Percentiles rank a stretch among this genome's conserved stretches.
These are phyloP conservation scores for Ogataea pilisensis DNA, from an alignment of 805 yeast genomes.

Conservation along the genomic window DNA sequence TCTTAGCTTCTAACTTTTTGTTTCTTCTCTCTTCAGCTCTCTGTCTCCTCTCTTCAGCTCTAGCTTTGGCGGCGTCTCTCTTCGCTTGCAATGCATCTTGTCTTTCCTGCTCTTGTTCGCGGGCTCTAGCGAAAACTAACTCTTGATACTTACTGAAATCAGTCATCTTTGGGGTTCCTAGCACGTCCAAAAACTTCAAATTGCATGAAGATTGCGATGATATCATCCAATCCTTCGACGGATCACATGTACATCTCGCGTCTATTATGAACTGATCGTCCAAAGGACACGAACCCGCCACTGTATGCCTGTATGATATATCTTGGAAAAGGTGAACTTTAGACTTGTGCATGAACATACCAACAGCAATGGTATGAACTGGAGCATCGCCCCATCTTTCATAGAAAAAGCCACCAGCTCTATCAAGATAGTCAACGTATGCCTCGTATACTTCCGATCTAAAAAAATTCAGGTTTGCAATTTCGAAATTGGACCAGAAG, in stretches of 20 bases:
- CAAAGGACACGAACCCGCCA: constrained; percentile 76
- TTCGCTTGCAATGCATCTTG: constrained; percentile 9
- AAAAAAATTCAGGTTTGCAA: constrained; percentile 66
- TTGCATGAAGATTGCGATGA: constrained; percentile 26
- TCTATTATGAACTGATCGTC: constrained; percentile 49
- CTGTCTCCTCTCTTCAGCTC: constrained; percentile 20
- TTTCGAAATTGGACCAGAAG: constrained; percentile 78
- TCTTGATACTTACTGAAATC: constrained; percentile 23
- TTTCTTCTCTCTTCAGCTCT: constrained; percentile 22
- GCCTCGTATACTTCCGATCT: constrained; percentile 51
- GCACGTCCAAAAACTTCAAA: constrained; percentile 20
- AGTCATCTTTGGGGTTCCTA: constrained; percentile 16
- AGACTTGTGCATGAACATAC: constrained; percentile 48
- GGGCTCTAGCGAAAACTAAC: constrained; percentile 9
- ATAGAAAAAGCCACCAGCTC: constrained; percentile 73
- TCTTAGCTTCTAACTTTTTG: constrained; percentile 14
- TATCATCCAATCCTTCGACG: constrained; percentile 67
- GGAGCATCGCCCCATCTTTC: constrained; percentile 90
- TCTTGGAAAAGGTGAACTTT: constrained; percentile 75
- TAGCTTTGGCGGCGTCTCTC: constrained; percentile 14
- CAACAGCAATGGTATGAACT: constrained; percentile 42
- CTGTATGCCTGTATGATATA: constrained; percentile 77
- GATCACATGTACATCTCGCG: constrained; percentile 71
- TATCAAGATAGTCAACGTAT: constrained; percentile 61
- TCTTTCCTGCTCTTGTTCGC: constrained; percentile 7